Evolutionary conservation across 352 stramenopile species (phyloP).

Genomic region (Globisporangium paddicum): DNA sequence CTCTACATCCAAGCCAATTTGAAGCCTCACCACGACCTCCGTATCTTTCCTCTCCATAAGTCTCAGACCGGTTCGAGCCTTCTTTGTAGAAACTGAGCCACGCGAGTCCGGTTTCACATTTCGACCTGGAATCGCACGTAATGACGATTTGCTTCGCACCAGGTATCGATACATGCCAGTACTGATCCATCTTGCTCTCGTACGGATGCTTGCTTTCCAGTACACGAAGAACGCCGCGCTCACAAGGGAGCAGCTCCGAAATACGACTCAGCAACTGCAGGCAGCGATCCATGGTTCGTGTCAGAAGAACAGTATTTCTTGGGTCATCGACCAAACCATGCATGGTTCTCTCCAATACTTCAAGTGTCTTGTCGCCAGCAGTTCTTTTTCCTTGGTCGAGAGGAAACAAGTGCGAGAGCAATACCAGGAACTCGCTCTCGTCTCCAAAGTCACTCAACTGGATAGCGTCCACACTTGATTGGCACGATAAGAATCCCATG

Average conservation of each 20-base stretch:
- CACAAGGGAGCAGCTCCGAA: constrained; percentile 24
- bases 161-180: constrained; percentile 64
- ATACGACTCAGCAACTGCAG: constrained; percentile 25
- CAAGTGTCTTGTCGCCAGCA: background rate
- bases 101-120: constrained; percentile 60
- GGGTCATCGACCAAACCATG: constrained; percentile 16
- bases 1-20: constrained; percentile 78
- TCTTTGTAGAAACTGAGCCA: constrained; percentile 73
- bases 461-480: constrained; percentile 8
- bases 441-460: constrained; percentile 30
- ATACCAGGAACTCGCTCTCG: constrained; percentile 31
- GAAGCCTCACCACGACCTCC: constrained; percentile 54
- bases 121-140: constrained; percentile 65
- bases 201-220: constrained; percentile 78
- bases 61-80: constrained; percentile 35
- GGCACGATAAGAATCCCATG: constrained; percentile 27
- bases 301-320: constrained; percentile 16
- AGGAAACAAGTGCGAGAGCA: constrained; percentile 41
- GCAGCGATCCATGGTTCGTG: constrained; percentile 15
- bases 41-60: constrained; percentile 52
- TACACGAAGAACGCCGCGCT: constrained; percentile 38
- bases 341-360: constrained; percentile 22
- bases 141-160: constrained; percentile 62
- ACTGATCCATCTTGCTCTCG: constrained; percentile 55
- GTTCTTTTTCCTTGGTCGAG: background rate